Base-by-base conservation (phyloP, 2,329 filamentous ascomycete genomes). In the Sclerotinia borealis region DNA sequence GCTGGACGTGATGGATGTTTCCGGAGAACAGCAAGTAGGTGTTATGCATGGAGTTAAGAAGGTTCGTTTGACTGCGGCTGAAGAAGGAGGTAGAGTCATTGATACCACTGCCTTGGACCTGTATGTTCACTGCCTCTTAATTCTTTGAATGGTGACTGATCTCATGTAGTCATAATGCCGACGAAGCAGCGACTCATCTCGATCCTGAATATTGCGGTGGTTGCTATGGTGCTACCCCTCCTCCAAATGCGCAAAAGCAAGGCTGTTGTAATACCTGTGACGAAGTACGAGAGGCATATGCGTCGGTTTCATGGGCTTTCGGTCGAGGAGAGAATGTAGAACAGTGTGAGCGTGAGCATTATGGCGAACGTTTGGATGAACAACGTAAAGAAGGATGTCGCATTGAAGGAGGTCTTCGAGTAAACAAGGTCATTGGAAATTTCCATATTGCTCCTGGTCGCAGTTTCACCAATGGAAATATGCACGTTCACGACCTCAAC, bases 351-450 rank as follows among this genome's bases (percentile, higher is more conserved):
- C 88, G 93, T 66, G 95, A 99, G 78, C 93, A 97, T 76, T 99
- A 98, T 77, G 85, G 86, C 66, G 91, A 97, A 77, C 89, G 88
- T 71, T 82, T 99, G 65, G 91, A 96, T 74, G 87, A 86, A 67
- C 93, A 98, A 79, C 86, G 93, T 63, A 85, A 87, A 59, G 96
- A 99, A 79, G 95, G 95, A 64, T 99, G 95, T 78, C 91, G 95
- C 58, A 90, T 99, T 68, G 92, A 97, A 76, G 95, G 95, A 65
- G 86, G 86, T 45, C 85, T 99, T 70, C 90, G 91, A 54, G 96
- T 99, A 69, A 99, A 99, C 83, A 99, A 99, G 79, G 95, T 99
- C 31, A 85, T 99, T 61, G 95, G 95, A 63, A 99, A 99, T 80
- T 99, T 99, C 83, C 95, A 99, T 77, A 89, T 99, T 71, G 95